Evolutionary conservation across 2,329 filamentous ascomycete species (phyloP).

Genomic region (Graphiopsis chlorocephala): DNA sequence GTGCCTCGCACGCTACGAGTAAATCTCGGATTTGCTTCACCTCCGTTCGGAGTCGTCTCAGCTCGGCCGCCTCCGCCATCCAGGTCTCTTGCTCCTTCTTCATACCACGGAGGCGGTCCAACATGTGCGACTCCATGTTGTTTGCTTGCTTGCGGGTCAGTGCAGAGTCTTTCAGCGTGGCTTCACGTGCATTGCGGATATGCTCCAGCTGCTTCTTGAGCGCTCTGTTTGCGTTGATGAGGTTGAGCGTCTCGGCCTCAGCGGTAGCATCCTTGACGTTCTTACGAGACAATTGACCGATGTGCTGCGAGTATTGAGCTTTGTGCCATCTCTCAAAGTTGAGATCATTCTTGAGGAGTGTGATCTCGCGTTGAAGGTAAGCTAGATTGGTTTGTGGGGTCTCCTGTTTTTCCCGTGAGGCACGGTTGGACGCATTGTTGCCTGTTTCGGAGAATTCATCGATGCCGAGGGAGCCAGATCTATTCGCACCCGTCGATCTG

Average conservation of each 20-base stretch:
- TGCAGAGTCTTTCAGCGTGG: conserved; percentile 33
- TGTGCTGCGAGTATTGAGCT: conserved; percentile 77
- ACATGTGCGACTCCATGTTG: conserved; percentile 62
- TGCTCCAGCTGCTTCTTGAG: conserved; percentile 64
- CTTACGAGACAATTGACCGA: conserved; percentile 71
- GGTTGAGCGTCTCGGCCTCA: conserved; percentile 77
- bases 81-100: conserved; percentile 35
- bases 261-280: conserved; percentile 74
- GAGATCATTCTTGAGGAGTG: conserved; percentile 73
- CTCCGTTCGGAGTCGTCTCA: conserved; percentile 56
- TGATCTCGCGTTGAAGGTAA: conserved; percentile 69
- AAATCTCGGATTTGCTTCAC: conserved; percentile 60
- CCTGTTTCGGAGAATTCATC: conserved; percentile 29
- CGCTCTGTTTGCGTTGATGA: conserved; percentile 72
- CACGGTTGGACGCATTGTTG: conserved; percentile 1
- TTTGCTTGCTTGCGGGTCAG: conserved; percentile 63
- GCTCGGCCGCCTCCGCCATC: conserved; percentile 57
- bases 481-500: conserved; percentile 15
- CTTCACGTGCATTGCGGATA: conserved; percentile 32
- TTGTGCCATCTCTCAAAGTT: conserved; percentile 83
- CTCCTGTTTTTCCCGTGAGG: conserved; percentile 19
- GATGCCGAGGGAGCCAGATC: conserved; percentile 20
- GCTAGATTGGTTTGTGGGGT: conserved; percentile 40
- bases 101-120: conserved; percentile 31
- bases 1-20: conserved; percentile 66